Base-by-base conservation (phyloP, 768 basidiomycete genomes). In the Suillus subalutaceus region DNA sequence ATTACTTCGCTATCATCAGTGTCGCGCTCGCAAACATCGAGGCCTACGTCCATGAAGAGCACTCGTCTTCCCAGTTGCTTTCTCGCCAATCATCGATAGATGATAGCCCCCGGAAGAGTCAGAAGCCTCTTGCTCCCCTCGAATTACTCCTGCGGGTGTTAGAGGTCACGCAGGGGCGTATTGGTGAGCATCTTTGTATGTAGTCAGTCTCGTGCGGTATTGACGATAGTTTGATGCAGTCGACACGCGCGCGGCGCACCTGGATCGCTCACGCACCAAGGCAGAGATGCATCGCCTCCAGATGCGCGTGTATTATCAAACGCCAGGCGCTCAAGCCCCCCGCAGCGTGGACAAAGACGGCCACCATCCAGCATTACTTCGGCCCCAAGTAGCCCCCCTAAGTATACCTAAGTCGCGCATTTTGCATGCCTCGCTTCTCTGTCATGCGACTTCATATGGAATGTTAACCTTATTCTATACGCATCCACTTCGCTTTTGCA, bases 191-290 rank as follows among this genome's bases (percentile, higher is more conserved):
- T 55, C 32, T 26, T 53, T 35, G 55, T 57, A 20, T 18, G 15
- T 37, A 5, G 38, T 56, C 23, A 18, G 41, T 69, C 9, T 44
- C 16, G 46, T 16, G 37, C 3, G 18, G 58, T 43, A 43, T 58
- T 58, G 46, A 61, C 16, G 9, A 16, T 16, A 15, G 30, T 40
- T 44, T 44, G 37, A 43, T 52, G 15, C 66, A 92, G 90, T 85
- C 56, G 92, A 93, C 72, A 88, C 87, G 3, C 88, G 90, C 56
- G 91, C 90, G 35, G 86, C 88, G 2, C 86, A 91, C 74, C 81
- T 94, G 41, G 91, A 93, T 67, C 87, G 92, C 57, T 91, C 92
- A 3, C 83, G 89, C 64, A 84, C 87, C 5, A 94, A 93, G 70
- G 89, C 86, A 3, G 83, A 84, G 0, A 75, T 93, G 59, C 90